Conservation (phyloP, 305 asterid species). For the Fraxinus sp. region DNA sequence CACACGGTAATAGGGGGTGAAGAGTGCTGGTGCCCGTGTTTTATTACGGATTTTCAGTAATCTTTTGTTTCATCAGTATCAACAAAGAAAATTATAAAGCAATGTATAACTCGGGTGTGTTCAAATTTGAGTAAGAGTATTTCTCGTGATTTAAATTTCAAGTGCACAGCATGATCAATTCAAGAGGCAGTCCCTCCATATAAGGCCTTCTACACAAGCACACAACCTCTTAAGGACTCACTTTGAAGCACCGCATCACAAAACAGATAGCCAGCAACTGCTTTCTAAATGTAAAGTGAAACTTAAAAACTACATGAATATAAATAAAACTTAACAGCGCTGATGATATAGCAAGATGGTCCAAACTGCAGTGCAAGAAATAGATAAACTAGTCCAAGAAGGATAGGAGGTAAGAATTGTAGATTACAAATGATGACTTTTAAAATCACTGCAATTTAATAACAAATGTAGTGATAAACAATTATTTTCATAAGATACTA, state of each 20-base stretch:
- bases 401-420: neutral
- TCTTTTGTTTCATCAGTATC: neutral
- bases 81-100: neutral
- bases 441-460: neutral
- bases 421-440: constrained; percentile 1
- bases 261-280: neutral
- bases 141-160: neutral
- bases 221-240: neutral
- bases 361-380: neutral
- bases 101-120: neutral
- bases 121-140: neutral
- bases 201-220: neutral
- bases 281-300: neutral
- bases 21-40: neutral
- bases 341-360: neutral
- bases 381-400: neutral
- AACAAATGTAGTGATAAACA: neutral
- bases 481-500: neutral
- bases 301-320: neutral
- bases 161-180: neutral
- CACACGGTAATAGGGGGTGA: neutral
- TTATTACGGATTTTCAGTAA: neutral
- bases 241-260: neutral
- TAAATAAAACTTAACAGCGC: neutral
- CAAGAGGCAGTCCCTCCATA: neutral